phyloP scores from a whole-genome alignment of 2,329 filamentous ascomycete species.

The Dactylellina parvicollis region DNA sequence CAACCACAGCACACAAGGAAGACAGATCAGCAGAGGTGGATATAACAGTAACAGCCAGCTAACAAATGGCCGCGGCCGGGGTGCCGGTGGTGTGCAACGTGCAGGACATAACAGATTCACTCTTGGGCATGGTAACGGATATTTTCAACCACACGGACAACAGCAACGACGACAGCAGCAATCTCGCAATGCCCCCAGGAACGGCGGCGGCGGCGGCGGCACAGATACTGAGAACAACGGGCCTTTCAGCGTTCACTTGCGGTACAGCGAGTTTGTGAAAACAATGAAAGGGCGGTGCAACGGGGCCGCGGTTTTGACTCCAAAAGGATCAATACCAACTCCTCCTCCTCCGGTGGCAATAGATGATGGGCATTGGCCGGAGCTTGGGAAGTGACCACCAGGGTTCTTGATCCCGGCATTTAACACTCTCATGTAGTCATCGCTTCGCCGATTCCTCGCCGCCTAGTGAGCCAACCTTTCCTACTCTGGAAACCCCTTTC shows the following conservation, averaged over 20 bases:
- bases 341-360: constrained; percentile 18
- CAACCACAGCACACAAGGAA: background rate
- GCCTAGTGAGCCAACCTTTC: no score
- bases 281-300: background rate
- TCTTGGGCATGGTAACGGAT: constrained; percentile 8
- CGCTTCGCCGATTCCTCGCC: no score
- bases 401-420: background rate
- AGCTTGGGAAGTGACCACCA: constrained; percentile 24
- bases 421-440: no score
- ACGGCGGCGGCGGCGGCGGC: background rate
- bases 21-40: constrained; percentile 11
- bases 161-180: constrained; percentile 12
- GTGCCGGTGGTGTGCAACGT: background rate
- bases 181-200: background rate
- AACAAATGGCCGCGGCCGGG: constrained; percentile 16
- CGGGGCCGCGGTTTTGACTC: background rate
- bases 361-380: constrained; percentile 29
- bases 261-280: background rate
- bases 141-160: constrained; percentile 12
- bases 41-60: constrained; percentile 21
- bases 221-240: background rate
- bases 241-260: background rate
- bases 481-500: no score
- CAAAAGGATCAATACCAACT: background rate
- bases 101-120: constrained; percentile 31